Conservation (phyloP, 1,284 basidiomycete genomes). For the Anthracocystis walkeri region DNA sequence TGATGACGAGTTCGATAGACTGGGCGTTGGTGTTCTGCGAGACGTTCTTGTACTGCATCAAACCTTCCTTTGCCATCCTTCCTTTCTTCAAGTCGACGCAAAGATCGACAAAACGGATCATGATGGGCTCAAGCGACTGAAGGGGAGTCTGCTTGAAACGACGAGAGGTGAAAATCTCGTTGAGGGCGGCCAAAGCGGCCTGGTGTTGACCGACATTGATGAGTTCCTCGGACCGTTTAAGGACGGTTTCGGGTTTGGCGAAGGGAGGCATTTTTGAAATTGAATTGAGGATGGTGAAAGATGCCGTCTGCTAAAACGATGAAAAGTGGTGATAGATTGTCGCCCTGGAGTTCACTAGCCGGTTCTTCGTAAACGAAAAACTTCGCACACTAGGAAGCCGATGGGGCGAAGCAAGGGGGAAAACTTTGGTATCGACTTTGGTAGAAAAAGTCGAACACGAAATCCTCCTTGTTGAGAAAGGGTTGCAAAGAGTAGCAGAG, state of each 20-base stretch:
- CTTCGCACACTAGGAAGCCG: conserved; percentile 51
- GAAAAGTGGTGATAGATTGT: not conserved
- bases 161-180: conserved; percentile 92
- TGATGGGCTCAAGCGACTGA: conserved; percentile 91
- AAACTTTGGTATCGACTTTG: conserved; percentile 32
- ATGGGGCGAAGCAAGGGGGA: conserved; percentile 47
- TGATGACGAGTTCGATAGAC: conserved; percentile 92
- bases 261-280: conserved; percentile 77
- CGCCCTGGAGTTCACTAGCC: conserved; percentile 53
- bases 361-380: conserved; percentile 28
- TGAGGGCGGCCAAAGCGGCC: conserved; percentile 87
- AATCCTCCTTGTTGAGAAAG: conserved; percentile 27
- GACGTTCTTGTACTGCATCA: conserved; percentile 82
- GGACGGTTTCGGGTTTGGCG: conserved; percentile 88
- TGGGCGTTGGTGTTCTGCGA: conserved; percentile 87
- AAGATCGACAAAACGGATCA: conserved; percentile 88
- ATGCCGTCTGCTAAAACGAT: conserved; percentile 47
- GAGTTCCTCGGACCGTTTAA: conserved; percentile 89
- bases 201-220: conserved; percentile 88
- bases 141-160: conserved; percentile 93
- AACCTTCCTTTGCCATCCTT: conserved; percentile 90
- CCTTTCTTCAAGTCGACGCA: conserved; percentile 96
- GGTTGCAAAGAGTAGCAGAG: conserved; percentile 40
- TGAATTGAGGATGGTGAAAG: conserved; percentile 5
- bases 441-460: conserved; percentile 23